phyloP scores from a whole-genome alignment of 2,329 filamentous ascomycete genomes.

The Mollisia scopiformis region DNA sequence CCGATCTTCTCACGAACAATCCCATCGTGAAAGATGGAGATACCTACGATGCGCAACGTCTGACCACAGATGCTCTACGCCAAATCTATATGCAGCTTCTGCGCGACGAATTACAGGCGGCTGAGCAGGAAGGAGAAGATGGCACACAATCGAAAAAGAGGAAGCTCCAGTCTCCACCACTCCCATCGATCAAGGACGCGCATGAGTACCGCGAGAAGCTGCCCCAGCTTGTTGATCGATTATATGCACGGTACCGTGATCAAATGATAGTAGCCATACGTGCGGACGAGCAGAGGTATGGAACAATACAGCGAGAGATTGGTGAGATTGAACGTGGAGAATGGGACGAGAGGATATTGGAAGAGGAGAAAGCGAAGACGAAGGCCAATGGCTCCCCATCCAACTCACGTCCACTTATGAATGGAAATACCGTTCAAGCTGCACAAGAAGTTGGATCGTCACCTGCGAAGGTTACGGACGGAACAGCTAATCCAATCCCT shows the following conservation, averaged over 20 bases:
- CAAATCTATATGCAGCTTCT: conserved; percentile 78
- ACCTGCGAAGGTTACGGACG: conserved; percentile 8
- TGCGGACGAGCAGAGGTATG: conserved; percentile 72
- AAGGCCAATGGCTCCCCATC: conserved; percentile 18
- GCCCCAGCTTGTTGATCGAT: conserved; percentile 69
- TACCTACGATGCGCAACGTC: conserved; percentile 72
- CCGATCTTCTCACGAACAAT: conserved; percentile 74
- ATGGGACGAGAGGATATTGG: conserved; percentile 46
- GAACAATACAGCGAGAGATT: conserved; percentile 68
- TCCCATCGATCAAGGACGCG: conserved; percentile 68
- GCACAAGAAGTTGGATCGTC: conserved; percentile 10
- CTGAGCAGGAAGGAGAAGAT: conserved; percentile 46
- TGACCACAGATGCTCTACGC: conserved; percentile 78
- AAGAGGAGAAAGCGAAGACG: conserved; percentile 25
- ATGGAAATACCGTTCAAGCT: conserved; percentile 21
- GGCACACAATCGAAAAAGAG: conserved; percentile 67
- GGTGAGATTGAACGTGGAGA: conserved; percentile 65
- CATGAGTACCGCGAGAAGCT: conserved; percentile 67
- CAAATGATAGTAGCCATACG: conserved; percentile 70
- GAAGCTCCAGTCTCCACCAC: conserved; percentile 68
- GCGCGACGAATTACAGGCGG: conserved; percentile 68
- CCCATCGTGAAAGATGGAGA: conserved; percentile 70
- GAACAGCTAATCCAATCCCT: conserved; percentile 10
- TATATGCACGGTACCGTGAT: conserved; percentile 77
- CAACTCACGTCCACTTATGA: conserved; percentile 13